A percentile compares a stretch with the other conserved stretches of the same genome.
Evolutionary conservation across 805 yeast species (phyloP).

Genomic region (Torulaspora microellipsoides): DNA sequence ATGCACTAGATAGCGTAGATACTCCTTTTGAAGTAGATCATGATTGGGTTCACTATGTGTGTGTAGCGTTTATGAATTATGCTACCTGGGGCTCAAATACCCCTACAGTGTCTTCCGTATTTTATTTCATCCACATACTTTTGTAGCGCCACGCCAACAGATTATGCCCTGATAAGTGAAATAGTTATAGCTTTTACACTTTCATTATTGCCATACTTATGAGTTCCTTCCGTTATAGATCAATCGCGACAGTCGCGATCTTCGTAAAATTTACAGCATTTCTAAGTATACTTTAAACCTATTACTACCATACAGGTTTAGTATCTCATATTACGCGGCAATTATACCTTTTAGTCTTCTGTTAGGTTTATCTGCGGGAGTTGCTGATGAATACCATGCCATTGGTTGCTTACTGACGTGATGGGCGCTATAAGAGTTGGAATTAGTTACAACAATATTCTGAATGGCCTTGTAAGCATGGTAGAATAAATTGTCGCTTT

Average conservation of each 20-base stretch:
- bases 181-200: background rate
- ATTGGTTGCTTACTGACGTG: background rate
- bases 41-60: background rate
- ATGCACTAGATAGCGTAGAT: background rate
- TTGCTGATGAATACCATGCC: background rate
- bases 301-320: background rate
- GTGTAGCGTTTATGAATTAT: background rate
- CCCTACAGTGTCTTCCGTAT: background rate
- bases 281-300: background rate
- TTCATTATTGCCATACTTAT: background rate
- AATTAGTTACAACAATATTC: background rate
- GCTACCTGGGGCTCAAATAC: background rate
- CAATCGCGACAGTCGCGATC: background rate
- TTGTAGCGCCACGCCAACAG: background rate
- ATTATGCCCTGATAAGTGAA: background rate
- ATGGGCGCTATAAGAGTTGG: background rate
- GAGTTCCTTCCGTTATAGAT: background rate
- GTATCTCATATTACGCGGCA: background rate
- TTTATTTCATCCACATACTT: background rate
- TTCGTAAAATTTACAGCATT: background rate
- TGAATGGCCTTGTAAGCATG: background rate
- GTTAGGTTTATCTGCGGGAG: background rate
- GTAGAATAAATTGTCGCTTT: background rate
- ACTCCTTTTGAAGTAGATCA: background rate
- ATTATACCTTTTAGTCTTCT: background rate